phyloP scores from a whole-genome alignment of 495 filamentous ascomycete genomes.

The Physcia stellaris region DNA sequence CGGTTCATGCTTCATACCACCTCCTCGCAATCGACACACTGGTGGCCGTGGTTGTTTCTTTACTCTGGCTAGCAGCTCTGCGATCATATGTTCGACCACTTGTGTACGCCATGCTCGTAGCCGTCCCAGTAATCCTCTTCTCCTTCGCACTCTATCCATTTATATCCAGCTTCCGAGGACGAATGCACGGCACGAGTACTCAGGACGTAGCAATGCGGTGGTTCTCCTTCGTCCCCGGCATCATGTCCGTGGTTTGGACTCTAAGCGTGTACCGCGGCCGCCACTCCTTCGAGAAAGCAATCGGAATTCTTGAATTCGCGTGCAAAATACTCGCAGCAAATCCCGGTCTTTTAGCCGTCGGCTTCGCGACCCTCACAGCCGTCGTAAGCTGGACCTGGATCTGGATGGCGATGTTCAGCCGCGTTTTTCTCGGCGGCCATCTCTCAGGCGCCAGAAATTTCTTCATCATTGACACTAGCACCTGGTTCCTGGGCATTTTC shows the following conservation, averaged over 20 bases:
- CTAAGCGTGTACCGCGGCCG: slow-evolving; percentile 69
- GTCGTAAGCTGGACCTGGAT: slow-evolving; percentile 86
- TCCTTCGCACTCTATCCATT: slow-evolving; percentile 87
- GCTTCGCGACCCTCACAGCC: slow-evolving; percentile 58
- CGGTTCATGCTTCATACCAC: slow-evolving; percentile 73
- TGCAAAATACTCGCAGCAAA: slow-evolving; percentile 77
- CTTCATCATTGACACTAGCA: slow-evolving; percentile 72
- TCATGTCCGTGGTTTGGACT: slow-evolving; percentile 64
- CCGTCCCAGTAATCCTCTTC: slow-evolving; percentile 71
- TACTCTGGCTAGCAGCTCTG: slow-evolving; percentile 82
- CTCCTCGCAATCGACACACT: slow-evolving; percentile 82
- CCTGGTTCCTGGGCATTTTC: slow-evolving; percentile 80
- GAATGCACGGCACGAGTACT: slow-evolving; percentile 50
- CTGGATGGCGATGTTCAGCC: slow-evolving; percentile 94
- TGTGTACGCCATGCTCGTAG: slow-evolving; percentile 63
- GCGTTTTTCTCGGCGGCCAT: slow-evolving; percentile 81
- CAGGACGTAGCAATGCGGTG: slow-evolving; percentile 89
- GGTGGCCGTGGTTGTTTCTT: slow-evolving; percentile 72
- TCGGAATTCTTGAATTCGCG: slow-evolving; percentile 81
- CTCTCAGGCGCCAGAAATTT: slow-evolving; percentile 40
- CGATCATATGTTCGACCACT: slow-evolving; percentile 72
- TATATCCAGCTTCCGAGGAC: slow-evolving; percentile 72
- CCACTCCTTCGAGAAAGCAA: slow-evolving; percentile 62
- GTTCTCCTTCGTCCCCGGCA: slow-evolving; percentile 60
- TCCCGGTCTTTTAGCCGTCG: slow-evolving; percentile 67